phyloP scores from a whole-genome alignment of 495 filamentous ascomycete genomes.

The Penicillium angulare region DNA sequence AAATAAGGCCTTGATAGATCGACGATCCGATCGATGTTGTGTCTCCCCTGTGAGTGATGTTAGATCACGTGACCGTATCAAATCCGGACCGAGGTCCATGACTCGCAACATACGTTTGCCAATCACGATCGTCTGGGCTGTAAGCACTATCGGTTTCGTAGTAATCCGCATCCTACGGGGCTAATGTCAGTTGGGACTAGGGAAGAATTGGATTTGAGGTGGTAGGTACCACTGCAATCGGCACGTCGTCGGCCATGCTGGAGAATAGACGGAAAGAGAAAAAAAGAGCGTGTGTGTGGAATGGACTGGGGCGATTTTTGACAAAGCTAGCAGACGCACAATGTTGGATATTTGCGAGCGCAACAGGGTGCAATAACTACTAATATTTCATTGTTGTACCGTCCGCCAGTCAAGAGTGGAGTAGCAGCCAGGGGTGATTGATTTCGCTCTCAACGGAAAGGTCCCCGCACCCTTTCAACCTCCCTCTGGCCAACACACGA shows the following conservation, averaged over 20 bases:
- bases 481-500: not conserved
- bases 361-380: not conserved
- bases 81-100: too few relatives aligned
- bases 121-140: not conserved
- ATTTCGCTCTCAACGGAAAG: not conserved
- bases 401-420: not conserved
- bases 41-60: conserved; percentile 3
- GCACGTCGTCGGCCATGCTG: conserved; percentile 4
- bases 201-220: not conserved
- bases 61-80: not conserved
- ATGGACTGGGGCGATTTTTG: not conserved
- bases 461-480: not conserved
- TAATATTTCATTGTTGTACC: not conserved
- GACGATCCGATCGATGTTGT: conserved; percentile 18
- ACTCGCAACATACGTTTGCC: not conserved
- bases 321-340: too few relatives aligned
- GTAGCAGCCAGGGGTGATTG: not conserved
- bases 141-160: not conserved
- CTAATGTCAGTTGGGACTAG: not conserved
- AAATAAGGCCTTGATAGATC: conserved; percentile 13
- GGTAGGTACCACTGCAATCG: not conserved
- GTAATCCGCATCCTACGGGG: not conserved
- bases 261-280: not conserved
- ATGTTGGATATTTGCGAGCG: not conserved
- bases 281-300: not conserved